Conservation (phyloP, 768 basidiomycete species). For the Coprinopsis cinerea region DNA sequence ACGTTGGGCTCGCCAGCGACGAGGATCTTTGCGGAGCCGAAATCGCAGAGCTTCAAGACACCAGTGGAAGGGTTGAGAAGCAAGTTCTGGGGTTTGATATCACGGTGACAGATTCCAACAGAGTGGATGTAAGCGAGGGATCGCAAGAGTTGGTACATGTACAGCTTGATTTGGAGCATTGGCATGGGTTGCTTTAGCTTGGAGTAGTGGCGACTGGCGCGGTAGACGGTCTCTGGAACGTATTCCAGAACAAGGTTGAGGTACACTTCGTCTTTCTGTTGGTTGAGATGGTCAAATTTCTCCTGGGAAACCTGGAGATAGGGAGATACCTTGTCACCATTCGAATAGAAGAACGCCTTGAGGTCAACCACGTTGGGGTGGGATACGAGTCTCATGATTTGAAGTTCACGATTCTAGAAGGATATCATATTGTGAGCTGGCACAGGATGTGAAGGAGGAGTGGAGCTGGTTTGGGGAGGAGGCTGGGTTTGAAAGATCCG, state of each 20-base stretch:
- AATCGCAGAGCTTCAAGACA: constrained; percentile 96
- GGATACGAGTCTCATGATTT: constrained; percentile 95
- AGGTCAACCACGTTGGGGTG: constrained; percentile 99
- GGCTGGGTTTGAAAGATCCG: constrained; percentile 14
- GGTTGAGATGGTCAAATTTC: constrained; percentile 5
- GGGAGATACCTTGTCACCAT: constrained; percentile 88
- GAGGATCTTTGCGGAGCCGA: constrained; percentile 98
- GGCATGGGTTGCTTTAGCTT: constrained; percentile 99
- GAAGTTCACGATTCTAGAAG: constrained; percentile 90
- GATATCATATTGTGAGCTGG: constrained; percentile 1
- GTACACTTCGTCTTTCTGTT: constrained; percentile 98
- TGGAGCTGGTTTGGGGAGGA: constrained; percentile 7
- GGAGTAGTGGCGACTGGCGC: constrained; percentile 96
- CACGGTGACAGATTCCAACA: constrained; percentile 98
- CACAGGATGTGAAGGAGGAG: neutral
- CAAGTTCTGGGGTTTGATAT: constrained; percentile 99
- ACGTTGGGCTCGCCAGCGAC: constrained; percentile 98
- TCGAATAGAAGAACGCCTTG: constrained; percentile 97
- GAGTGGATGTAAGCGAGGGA: constrained; percentile 99
- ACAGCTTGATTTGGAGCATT: constrained; percentile 98
- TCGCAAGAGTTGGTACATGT: constrained; percentile 99
- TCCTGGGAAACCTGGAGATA: constrained; percentile 6
- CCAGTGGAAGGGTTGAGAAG: constrained; percentile 96
- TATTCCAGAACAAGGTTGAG: constrained; percentile 99
- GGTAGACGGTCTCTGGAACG: constrained; percentile 98